Conservation (phyloP, 352 stramenopile genomes). For the Globisporangium barbulae region DNA sequence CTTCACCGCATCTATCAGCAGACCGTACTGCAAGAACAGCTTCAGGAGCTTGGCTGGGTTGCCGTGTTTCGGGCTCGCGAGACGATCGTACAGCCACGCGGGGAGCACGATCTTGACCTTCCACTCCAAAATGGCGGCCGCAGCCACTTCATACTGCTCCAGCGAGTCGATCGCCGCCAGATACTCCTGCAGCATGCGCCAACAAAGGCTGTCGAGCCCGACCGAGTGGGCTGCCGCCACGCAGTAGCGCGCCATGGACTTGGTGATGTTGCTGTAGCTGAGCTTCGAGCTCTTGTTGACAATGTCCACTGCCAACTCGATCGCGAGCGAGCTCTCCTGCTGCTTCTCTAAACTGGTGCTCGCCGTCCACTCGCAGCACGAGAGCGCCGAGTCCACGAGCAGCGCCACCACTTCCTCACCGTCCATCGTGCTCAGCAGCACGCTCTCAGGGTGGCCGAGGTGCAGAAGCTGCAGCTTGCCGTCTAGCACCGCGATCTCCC, state of each 20-base stretch:
- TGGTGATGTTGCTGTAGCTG: slow-evolving; percentile 42
- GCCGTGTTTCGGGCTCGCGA: slow-evolving; percentile 33
- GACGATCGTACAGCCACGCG: slow-evolving; percentile 44
- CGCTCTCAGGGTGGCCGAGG: slow-evolving; percentile 48
- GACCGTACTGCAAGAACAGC: slow-evolving; percentile 55
- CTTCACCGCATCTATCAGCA: slow-evolving; percentile 59
- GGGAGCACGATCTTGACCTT: slow-evolving; percentile 62
- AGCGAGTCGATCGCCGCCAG: slow-evolving; percentile 36
- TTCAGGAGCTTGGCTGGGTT: slow-evolving; percentile 57
- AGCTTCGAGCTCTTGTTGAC: slow-evolving; percentile 21
- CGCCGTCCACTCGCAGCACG: slow-evolving; percentile 14
- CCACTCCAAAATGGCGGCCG: slow-evolving; percentile 54
- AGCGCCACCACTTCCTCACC: slow-evolving; percentile 52
- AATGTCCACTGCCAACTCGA: slow-evolving; percentile 61
- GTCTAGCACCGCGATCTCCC: slow-evolving; percentile 54
- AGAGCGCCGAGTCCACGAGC: slow-evolving; percentile 37
- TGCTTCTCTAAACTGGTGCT: slow-evolving; percentile 41
- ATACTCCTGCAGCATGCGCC: slow-evolving; percentile 54
- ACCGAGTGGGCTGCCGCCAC: slow-evolving; percentile 46
- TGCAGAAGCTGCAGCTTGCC: slow-evolving; percentile 58
- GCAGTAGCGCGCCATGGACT: slow-evolving; percentile 64
- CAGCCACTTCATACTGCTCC: slow-evolving; percentile 55
- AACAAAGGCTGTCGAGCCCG: slow-evolving; percentile 37
- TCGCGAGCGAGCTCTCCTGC: slow-evolving; percentile 34
- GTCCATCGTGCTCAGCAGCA: slow-evolving; percentile 57